Evolutionary conservation across 257 asterid genomes (phyloP), one percentile per base, ranked within the genome.

Genomic region (Verbena officinalis): DNA sequence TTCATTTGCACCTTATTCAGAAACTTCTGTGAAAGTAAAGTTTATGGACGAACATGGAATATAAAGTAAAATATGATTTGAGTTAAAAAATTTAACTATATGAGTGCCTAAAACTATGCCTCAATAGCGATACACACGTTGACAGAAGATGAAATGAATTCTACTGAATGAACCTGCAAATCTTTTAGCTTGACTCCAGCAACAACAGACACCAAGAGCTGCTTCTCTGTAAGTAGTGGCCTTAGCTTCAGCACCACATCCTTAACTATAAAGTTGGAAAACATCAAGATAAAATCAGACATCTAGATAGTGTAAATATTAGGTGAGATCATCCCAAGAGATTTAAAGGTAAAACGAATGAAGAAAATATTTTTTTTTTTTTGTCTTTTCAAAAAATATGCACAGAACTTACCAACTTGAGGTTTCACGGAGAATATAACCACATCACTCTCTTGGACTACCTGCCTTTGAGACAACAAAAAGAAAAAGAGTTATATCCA

Each of bases 111-210:
- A 17, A 30, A 56, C 16, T 17, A 0, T 10, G 15, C 48, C 21
- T 53, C 53, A 45, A 20, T 12, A 13, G 57, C 40, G 22, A 67
- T 27, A 11, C 4, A 55, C 9, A 42, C 4, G 20, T 15, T 30
- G 8, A 62, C 9, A 48, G 20, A 24, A 20, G 27, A 46, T 64
- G 65, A 5, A 33, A 39, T 7, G 53, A 48, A 57, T 23, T 67
- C 33, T 13, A 56, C 39, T 7, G 65, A n/a, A 78, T 78, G 55
- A 72, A 93, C 97, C 96, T 93, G 96, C 64, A 93, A 80, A 79
- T 90, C 95, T 73, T 86, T 90, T 64, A 87, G 73, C 78, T 86
- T 90, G 59, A 90, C 81, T 14, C 96, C 99, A n/a, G 97, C 99
- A 77, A 62, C 96, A 80, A 93, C 96, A 10, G 99, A 87, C 39